Base-by-base conservation (phyloP, 805 yeast genomes). In the Zygosaccharomyces bailii region DNA sequence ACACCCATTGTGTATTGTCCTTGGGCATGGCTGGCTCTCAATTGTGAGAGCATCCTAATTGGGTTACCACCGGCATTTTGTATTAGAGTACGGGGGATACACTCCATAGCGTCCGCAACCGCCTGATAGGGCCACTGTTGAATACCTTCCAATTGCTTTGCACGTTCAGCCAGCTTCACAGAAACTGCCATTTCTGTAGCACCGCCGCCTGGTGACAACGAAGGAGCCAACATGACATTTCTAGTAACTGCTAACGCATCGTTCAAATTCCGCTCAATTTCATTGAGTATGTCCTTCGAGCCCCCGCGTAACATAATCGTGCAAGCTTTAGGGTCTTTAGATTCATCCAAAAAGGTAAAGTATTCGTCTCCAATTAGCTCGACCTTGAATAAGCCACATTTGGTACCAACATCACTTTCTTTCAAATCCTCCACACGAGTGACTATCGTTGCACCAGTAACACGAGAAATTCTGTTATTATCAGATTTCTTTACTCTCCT, bases 41-140 rank as follows among this genome's bases (percentile, higher is more conserved):
- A 74, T 62, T 86, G 93, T 2, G 98, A 82, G 55, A 93, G 74
- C 16, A 87, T 73, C 67, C 95, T 80, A 60, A 93, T 88, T 42
- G 99, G 89, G 64, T 89, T 90, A 25, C 96, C 98, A 61, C 99
- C 99, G 56, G 98, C 89, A 69, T 93, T 93, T 72, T 93, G 99
- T 50, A 93, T 82, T 63, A 93, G 78, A 3, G 99, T 93, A 72
- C 99, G 83, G 57, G 99, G 98, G 57, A 93, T 93, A 39, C 93
- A 96, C 70, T 93, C 99, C 73, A 93, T 84, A 0, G 99, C 98
- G 71, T 93, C 98, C 6, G 97, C 96, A 43, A 93, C 98, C 3
- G 98, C 97, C 69, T 87, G 93, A 69, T 93, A 93, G 39, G 99
- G 99, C 96, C 96, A 91, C 70, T 93, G 99, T 47, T 86, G 90